Evolutionary conservation across 495 filamentous ascomycete species (phyloP).

Genomic region (Penicillium coffeae): DNA sequence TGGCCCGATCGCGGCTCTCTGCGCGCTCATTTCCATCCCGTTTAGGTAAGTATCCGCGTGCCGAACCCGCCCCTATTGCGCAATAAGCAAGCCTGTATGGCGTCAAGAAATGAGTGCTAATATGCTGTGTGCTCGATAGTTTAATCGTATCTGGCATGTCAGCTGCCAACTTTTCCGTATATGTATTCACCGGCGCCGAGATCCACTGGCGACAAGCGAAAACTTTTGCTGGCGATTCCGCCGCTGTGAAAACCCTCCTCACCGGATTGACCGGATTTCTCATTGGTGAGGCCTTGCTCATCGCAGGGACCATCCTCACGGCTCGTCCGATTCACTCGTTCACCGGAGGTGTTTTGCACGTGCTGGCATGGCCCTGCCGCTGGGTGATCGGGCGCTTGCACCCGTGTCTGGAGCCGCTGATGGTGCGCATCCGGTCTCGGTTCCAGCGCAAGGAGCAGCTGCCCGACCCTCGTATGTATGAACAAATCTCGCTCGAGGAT

Average conservation of each 20-base stretch:
- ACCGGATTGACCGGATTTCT: conserved; percentile 37
- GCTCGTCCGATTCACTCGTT: conserved; percentile 21
- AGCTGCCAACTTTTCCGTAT: conserved; percentile 36
- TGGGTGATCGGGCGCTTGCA: conserved; percentile 16
- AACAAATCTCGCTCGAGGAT: conserved; percentile 26
- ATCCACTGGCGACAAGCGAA: conserved; percentile 41
- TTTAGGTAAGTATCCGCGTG: conserved; percentile 29
- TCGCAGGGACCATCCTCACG: conserved; percentile 24
- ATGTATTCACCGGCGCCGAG: conserved; percentile 36
- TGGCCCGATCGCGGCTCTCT: conserved; percentile 18
- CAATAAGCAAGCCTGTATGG: background rate
- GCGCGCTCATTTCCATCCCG: conserved; percentile 25
- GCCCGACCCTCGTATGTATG: conserved; percentile 28
- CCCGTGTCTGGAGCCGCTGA: conserved; percentile 4
- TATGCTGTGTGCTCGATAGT: conserved; percentile 1
- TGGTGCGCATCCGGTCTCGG: conserved; percentile 7
- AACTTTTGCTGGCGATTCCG: conserved; percentile 32
- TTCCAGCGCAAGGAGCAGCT: conserved; percentile 9
- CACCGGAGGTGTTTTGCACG: conserved; percentile 27
- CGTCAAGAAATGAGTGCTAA: background rate
- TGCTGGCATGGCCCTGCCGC: conserved; percentile 30
- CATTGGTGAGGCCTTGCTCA: conserved; percentile 29
- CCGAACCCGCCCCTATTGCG: background rate
- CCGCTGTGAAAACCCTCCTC: conserved; percentile 33
- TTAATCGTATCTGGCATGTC: conserved; percentile 36